A percentile compares a stretch with the other conserved stretches of the same genome.
These are phyloP conservation scores for Pelargonium cotyledonis DNA, from an alignment of 441 rosid genomes.

Conservation along the genomic window DNA sequence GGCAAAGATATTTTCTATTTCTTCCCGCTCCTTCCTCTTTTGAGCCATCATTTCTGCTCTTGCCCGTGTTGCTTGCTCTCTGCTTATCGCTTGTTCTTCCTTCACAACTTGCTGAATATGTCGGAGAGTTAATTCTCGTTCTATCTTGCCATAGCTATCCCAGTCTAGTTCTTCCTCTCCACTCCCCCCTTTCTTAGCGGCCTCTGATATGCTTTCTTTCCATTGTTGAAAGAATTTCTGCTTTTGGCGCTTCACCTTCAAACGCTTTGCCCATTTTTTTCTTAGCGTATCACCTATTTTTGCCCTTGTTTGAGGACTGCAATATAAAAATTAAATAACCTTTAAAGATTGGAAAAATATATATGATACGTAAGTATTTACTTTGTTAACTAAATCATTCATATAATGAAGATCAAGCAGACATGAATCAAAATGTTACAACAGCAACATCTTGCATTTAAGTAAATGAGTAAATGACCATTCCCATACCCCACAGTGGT, in stretches of 20 bases:
- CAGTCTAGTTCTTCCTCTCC: slow-evolving; percentile 54
- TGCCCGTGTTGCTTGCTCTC: slow-evolving; percentile 35
- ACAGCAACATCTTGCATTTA: too few species aligned
- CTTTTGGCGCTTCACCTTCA: slow-evolving; percentile 37
- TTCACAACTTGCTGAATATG: slow-evolving; percentile 38
- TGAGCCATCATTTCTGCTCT: slow-evolving; percentile 45
- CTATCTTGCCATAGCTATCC: slow-evolving; percentile 64
- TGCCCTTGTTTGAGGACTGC: slow-evolving; percentile 64
- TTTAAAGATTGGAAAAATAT: too few species aligned
- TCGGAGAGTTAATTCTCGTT: slow-evolving; percentile 41
- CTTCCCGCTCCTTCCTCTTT: slow-evolving; percentile 10
- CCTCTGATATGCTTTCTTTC: slow-evolving; percentile 52
- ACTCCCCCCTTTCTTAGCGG: slow-evolving; percentile 63
- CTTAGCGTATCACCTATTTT: slow-evolving; percentile 56
- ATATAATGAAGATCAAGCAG: too few species aligned
- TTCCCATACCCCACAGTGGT: too few species aligned
- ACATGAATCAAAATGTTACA: too few species aligned
- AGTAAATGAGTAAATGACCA: too few species aligned
- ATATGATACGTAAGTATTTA: too few species aligned
- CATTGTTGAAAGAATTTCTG: slow-evolving; percentile 50
- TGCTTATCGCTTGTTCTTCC: slow-evolving; percentile 17
- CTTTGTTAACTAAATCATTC: too few species aligned
- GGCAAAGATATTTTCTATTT: slow-evolving; percentile 5
- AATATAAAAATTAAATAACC: slow-evolving; percentile 17
- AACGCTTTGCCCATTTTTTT: slow-evolving; percentile 53